Evolutionary conservation across 2,329 filamentous ascomycete genomes (phyloP).

Genomic region (Aspergillus viridinutans): DNA sequence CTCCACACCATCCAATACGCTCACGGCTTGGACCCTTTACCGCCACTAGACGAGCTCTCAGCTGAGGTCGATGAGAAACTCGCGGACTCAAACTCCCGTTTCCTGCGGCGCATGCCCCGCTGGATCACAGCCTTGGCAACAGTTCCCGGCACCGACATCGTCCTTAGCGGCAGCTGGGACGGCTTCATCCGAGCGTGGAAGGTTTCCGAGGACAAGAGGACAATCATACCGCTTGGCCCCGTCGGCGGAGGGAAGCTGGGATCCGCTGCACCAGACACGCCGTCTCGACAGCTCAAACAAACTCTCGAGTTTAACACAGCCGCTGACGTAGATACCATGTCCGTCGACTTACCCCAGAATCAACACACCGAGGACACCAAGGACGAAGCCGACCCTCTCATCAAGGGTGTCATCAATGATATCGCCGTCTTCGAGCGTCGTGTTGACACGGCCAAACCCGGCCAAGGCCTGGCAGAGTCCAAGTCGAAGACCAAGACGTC

Average conservation of each 20-base stretch:
- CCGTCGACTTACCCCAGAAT: constrained; percentile 15
- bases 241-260: constrained; percentile 45
- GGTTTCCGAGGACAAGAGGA: constrained; percentile 75
- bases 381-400: constrained; percentile 31
- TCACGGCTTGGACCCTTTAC: constrained; percentile 75
- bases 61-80: constrained; percentile 65
- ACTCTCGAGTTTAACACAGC: constrained; percentile 27
- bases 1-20: constrained; percentile 74
- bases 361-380: constrained; percentile 13
- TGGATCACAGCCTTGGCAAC: constrained; percentile 87
- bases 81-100: constrained; percentile 40
- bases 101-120: constrained; percentile 61
- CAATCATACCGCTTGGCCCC: constrained; percentile 67
- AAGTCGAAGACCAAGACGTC: constrained; percentile 19
- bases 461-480: constrained; percentile 17
- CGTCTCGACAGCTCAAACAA: constrained; percentile 32
- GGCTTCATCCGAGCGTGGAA: constrained; percentile 82
- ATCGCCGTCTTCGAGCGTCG: constrained; percentile 83
- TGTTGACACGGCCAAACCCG: constrained; percentile 23
- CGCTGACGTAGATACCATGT: constrained; percentile 26
- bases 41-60: constrained; percentile 64
- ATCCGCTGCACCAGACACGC: constrained; percentile 19
- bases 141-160: constrained; percentile 83
- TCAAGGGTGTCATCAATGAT: constrained; percentile 81
- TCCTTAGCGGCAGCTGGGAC: constrained; percentile 93